Base-by-base conservation (phyloP, 495 filamentous ascomycete genomes). In the Arthonia radiata region DNA sequence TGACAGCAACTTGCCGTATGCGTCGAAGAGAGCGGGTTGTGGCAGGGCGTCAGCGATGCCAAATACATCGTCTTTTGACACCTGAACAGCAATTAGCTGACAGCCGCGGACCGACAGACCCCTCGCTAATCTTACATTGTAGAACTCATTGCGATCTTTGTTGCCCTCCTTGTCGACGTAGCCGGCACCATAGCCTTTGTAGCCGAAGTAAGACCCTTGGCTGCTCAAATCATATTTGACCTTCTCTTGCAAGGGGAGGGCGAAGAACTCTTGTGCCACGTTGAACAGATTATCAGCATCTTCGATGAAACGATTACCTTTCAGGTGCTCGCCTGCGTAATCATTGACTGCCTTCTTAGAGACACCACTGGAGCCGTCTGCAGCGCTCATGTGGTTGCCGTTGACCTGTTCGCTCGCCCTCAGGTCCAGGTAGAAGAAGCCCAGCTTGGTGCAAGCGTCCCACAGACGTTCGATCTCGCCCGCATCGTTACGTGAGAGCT, bases 371-470 rank as follows among this genome's bases (percentile, higher is more conserved):
- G n/a, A n/a, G n/a, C n/a, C n/a, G n/a, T n/a, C n/a, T n/a, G n/a
- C n/a, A n/a, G n/a, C n/a, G n/a, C n/a, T n/a, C n/a, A n/a, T n/a
- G n/a, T n/a, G n/a, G n/a, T n/a, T n/a, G n/a, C n/a, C n/a, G n/a
- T n/a, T n/a, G n/a, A n/a, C n/a, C n/a, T n/a, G n/a, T n/a, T n/a
- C n/a, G n/a, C n/a, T n/a, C n/a, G n/a, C n/a, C n/a, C n/a, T n/a
- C 1, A 72, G 43, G 28, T 64, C 57, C 2, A 71, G 51, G 31
- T 71, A 70, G 46, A 70, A 72, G 46, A 71, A 68, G 11, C 67
- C 68, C 12, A 69, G 50, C 4, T 59, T 52, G 13, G 55, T 50
- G 16, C 51, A 60, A 1, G 60, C 51, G 17, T 44, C 30, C 35
- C 52, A 61, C 15, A 62, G 48, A 10, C 51, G 44, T 11, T 48